Evolutionary conservation across 2,329 filamentous ascomycete species (phyloP), one percentile per base, ranked within the genome.

Genomic region (Purpureocillium lavendulum): DNA sequence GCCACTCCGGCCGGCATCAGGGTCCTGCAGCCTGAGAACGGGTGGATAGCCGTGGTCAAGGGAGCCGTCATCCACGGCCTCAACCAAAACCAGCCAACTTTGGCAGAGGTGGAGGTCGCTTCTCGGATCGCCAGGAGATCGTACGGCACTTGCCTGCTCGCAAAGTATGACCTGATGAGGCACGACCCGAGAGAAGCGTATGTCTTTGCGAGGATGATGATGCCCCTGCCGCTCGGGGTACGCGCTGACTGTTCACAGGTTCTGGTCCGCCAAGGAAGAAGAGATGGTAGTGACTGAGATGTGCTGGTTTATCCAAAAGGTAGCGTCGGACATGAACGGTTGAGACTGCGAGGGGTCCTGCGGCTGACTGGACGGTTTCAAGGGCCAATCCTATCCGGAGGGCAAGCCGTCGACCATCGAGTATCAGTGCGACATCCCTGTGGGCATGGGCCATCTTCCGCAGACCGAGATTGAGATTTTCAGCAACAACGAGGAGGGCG

Each of bases 11-110:
- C 45, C 7, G 49, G 53, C 6, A 60, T 66, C 7, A 55, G 65
- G 21, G 61, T 75, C 21, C 52, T 75, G 37, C 69, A 71, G 38
- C 70, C 71, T 1, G 56, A 63, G 12, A 65, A 66, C 42, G 63
- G 67, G 3, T 75, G 71, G 70, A 60, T 61, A 1, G 66, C 70
- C 1, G 67, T 75, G 6, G 69, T 70, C 2, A 66, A 66, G 28
- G 72, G 72, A 7, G 71, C 72, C 12, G 66, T 68, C 5, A 67
- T 71, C 16, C 57, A 63, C 36, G 60, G 60, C 3, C 51, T 64
- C 10, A 50, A 54, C 13, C 56, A 52, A 14, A 56, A 58, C 31
- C 48, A 54, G 28, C 55, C 58, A 3, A 41, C 41, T 7, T 33
- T 55, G 43, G 50, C 50, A 3, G 50, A 53, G 10, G 49, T 62